Base-by-base conservation (phyloP, 768 basidiomycete genomes). In the Obba rivulosa region DNA sequence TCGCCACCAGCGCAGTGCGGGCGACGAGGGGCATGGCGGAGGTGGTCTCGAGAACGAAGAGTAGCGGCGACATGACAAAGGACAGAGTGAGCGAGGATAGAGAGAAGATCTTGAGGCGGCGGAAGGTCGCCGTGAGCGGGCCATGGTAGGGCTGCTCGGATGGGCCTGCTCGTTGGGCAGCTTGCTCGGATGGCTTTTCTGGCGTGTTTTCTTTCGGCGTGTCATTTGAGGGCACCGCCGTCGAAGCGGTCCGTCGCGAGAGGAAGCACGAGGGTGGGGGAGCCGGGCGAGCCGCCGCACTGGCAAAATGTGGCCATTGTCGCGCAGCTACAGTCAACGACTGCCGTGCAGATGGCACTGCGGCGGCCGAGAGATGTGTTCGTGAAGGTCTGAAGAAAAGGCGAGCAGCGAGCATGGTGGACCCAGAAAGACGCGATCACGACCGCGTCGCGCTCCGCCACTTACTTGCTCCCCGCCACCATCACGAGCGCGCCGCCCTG, bases 101-200 rank as follows among this genome's bases (percentile, higher is more conserved):
- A 11, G 90, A 92, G 69, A 93, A 91, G 8, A 89, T 65, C 63
- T 93, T 92, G 48, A 92, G 76, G 20, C 79, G 77, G 47, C 80
- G 78, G 70, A 89, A 92, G 1, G 90, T 87, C 38, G 71, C 63
- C 0, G 81, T 67, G 34, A 92, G 69, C 2, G 90, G 91, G 0
- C 88, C 91, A 53, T 73, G 65, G 60, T 92, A 92, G n/a, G 73
- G 59, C 41, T n/a, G n/a, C n/a, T n/a, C n/a, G n/a, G n/a, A n/a
- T n/a, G n/a, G n/a, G 67, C 58, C 22, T 63, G 58, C 44, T 63
- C 65, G 44, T 51, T 34, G n/a, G 49, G 40, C 18, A n/a, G 34
- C 25, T 16, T 39, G 9, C 16, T 46, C 42, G 17, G 23, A 16
- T 17, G 16, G 22, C 20, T 41, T 16, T 31, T 31, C 13, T 13